phyloP scores from a whole-genome alignment of 164 flowering plant genomes.

The Nelumbo lutea region DNA sequence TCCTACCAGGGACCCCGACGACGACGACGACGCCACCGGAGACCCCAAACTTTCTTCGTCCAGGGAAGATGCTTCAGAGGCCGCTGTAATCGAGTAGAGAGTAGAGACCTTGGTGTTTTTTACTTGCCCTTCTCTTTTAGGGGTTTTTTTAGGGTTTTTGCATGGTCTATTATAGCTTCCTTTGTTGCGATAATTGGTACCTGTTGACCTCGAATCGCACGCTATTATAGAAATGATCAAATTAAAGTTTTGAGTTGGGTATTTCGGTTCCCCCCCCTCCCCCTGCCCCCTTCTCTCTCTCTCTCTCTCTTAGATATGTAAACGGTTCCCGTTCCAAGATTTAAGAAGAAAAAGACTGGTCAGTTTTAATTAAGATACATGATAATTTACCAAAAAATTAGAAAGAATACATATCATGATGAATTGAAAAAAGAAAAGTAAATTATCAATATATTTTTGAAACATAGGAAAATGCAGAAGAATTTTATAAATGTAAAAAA shows the following conservation, averaged over 20 bases:
- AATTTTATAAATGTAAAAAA: no score
- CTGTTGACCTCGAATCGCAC: no score
- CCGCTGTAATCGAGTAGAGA: neutral
- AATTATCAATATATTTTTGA: neutral
- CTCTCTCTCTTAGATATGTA: neutral
- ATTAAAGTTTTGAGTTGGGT: no score
- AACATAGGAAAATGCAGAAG: no score
- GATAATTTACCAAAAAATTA: neutral
- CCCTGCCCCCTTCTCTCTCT: neutral
- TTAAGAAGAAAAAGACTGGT: no score
- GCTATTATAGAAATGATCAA: no score
- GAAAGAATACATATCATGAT: no score
- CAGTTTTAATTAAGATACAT: no score
- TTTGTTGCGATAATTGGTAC: no score
- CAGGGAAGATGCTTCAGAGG: neutral
- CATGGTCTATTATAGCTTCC: neutral
- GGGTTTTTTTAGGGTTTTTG: neutral
- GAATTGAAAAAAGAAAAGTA: neutral
- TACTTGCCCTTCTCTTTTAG: neutral
- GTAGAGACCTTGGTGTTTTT: no score
- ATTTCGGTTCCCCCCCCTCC: neutral
- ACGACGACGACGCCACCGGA: constrained; percentile 18
- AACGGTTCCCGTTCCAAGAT: no score
- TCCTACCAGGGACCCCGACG: constrained; percentile 63
- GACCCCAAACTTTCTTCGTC: neutral